A percentile compares a stretch with the other conserved stretches of the same genome.
phyloP scores from a whole-genome alignment of 1,139 yeast species.

The Nakaseomyces nivariensis region DNA sequence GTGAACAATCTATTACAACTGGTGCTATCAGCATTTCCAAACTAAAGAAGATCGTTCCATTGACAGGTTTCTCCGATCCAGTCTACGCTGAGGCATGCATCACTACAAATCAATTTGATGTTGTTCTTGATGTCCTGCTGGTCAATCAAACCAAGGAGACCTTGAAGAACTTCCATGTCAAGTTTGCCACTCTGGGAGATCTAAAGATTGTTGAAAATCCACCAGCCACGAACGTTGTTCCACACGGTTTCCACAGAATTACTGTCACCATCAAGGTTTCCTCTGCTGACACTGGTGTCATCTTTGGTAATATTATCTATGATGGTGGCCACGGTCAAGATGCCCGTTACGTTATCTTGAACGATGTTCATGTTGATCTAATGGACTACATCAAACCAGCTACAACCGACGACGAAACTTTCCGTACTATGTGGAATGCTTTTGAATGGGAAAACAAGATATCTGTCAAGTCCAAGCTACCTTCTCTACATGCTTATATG shows the following conservation, averaged over 20 bases:
- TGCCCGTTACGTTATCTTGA: constrained; percentile 79
- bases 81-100: constrained; percentile 96
- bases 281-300: constrained; percentile 94
- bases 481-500: constrained; percentile 68
- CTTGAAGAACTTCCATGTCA: constrained; percentile 83
- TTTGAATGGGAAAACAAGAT: constrained; percentile 99
- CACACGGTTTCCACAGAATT: constrained; percentile 88
- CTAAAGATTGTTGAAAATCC: constrained; percentile 91
- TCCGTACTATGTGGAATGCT: constrained; percentile 98
- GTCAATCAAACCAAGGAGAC: constrained; percentile 93
- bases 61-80: constrained; percentile 96
- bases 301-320: constrained; percentile 92
- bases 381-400: constrained; percentile 98
- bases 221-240: constrained; percentile 85
- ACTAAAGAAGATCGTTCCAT: constrained; percentile 78
- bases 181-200: constrained; percentile 94
- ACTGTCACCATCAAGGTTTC: constrained; percentile 90
- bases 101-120: constrained; percentile 91
- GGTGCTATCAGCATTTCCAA: constrained; percentile 56
- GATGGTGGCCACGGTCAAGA: constrained; percentile 95
- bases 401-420: constrained; percentile 73
- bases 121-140: constrained; percentile 82
- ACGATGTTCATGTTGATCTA: constrained; percentile 91
- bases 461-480: constrained; percentile 62
- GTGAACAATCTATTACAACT: constrained; percentile 39